phyloP scores from a whole-genome alignment of 163 green algal species.

The Chloroidium sp. region DNA sequence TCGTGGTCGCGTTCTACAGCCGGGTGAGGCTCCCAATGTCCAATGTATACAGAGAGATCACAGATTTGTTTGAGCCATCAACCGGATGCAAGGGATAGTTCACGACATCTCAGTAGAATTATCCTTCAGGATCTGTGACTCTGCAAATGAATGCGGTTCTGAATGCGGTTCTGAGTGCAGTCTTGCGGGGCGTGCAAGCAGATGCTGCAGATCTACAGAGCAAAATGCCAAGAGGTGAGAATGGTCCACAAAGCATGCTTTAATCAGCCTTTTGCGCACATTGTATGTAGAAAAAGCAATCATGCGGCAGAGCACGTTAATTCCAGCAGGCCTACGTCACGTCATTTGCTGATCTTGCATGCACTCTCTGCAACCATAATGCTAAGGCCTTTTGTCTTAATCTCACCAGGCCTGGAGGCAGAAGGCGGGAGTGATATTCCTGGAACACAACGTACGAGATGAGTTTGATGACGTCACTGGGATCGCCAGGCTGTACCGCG shows the following conservation, averaged over 20 bases:
- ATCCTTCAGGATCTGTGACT: no score
- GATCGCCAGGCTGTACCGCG: conserved; percentile 14
- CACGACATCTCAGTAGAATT: no score
- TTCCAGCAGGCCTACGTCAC: background rate
- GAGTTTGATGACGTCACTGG: conserved; percentile 28
- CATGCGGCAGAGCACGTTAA: background rate
- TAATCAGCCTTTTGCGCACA: no score
- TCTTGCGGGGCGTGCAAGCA: conserved; percentile 21
- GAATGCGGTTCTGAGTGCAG: conserved; percentile 7
- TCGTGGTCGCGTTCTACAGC: conserved; percentile 12
- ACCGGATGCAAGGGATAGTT: no score
- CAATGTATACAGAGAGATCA: background rate
- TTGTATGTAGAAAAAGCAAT: no score
- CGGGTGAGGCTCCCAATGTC: background rate
- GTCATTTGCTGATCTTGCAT: background rate
- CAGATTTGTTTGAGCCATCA: background rate
- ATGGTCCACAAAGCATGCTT: background rate
- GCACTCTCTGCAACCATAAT: background rate
- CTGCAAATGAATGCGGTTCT: background rate
- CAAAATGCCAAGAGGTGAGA: conserved; percentile 14
- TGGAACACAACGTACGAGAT: conserved; percentile 22
- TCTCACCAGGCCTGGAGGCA: conserved; percentile 3
- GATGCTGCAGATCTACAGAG: conserved; percentile 10
- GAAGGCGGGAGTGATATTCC: conserved; percentile 12
- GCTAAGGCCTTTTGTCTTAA: background rate